Evolutionary conservation across 2,329 filamentous ascomycete species (phyloP), one percentile per base, ranked within the genome.

Genomic region (Cladosporium sp.): DNA sequence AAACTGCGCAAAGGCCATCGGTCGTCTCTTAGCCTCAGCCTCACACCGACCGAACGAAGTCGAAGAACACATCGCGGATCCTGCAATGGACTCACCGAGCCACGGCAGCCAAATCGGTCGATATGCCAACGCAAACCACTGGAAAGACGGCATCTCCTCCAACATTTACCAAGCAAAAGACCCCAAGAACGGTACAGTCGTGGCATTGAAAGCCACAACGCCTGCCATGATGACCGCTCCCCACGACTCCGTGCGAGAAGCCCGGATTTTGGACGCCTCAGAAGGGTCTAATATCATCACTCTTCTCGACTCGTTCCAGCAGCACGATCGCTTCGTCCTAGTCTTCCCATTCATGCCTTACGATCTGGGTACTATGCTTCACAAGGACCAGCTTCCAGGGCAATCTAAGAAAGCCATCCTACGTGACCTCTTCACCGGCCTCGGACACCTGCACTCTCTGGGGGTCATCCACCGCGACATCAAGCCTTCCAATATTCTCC

Each of bases 401-500:
- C 74, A 55, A 2, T 52, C 67, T 8, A 80, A 85, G 64, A 77
- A 75, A 8, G 74, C 78, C 14, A 80, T 86, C 82, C 76, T 95
- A 84, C 78, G 79, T 12, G 88, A 93, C 70, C 74, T 95, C 7
- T 90, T 97, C 74, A 77, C 79, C 3, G 93, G 87, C 7, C 84
- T 99, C 2, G 80, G 80, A 1, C 84, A 91, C 71, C 82, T 97
- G 2, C 95, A 99, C 75, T 71, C 77, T 8, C 80, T 87, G 28
- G 90, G 88, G 8, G 93, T 99, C 66, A 90, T 99, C 64, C 95
- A 99, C 76, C 89, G 95, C 65, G 95, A 99, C 74, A 82, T 99
- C 75, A 99, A 99, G 74, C 95, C 95, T 0, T 93, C 92, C 0
- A 96, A 97, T 62, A 85, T 99, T 40, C 71, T 78, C 4, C 69